Evolutionary conservation across 257 asterid genomes (phyloP), one percentile per base, ranked within the genome.

Genomic region (Solanum pinnatisectum): DNA sequence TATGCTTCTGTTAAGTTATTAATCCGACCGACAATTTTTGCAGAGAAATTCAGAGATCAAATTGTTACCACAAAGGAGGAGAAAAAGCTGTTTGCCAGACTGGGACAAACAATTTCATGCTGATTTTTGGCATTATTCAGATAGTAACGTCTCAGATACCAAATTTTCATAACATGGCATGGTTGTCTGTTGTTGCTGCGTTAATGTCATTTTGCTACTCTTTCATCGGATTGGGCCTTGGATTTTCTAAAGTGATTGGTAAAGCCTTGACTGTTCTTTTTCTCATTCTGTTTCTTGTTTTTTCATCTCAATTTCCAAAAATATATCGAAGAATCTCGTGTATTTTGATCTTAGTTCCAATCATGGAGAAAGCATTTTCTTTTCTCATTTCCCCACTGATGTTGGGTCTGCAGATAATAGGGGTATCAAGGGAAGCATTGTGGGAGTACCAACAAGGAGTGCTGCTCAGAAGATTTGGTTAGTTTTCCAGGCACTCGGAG

Each of bases 11-110:
- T 36, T 22, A 77, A 33, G 25, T 83, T 59, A 16, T 18, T 60
- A 0, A 52, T 86, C 76, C n/a, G 10, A 76, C 77, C 11, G 81
- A 8, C 37, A 15, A 84, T 82, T 76, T 85, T n/a, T 86, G 88
- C 94, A 96, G 98, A 89, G 98, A 98, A 49, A 95, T 96, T 88
- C 92, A 93, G 86, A 92, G 42, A 87, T 94, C 98, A 20, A 96
- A 95, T 59, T 96, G 98, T 87, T 96, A 90, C 94, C 98, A 94
- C 46, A 84, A n/a, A 37, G 67, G 91, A 88, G 98, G 98, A 39
- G 95, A 91, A 88, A 39, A 76, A 42, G 93, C 94, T 68, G 79
- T 88, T 32, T 96, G 98, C 87, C 85, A 89, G 65, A 87, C 88
- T 56, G 93, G 89, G 35, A 87, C 84, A 85, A 89, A 92, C 87